These are phyloP conservation scores for Ophiosphaerella herpotricha DNA, from an alignment of 2,329 filamentous ascomycete genomes.

Conservation along the genomic window DNA sequence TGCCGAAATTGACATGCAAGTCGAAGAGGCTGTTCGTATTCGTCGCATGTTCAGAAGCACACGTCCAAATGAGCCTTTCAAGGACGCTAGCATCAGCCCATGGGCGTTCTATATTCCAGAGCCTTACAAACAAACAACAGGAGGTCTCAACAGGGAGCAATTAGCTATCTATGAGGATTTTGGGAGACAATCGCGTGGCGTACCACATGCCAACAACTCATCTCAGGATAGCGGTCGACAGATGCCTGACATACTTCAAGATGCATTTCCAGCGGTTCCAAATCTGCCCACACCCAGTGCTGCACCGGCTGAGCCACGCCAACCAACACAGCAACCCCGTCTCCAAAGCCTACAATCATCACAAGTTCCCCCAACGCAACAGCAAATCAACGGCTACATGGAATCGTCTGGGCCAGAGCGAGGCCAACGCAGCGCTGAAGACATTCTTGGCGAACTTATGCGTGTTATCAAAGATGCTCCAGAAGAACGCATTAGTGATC, in stretches of 20 bases:
- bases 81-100: conserved; percentile 78
- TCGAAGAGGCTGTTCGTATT: conserved; percentile 77
- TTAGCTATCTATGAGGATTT: conserved; percentile 98
- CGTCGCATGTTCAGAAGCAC: conserved; percentile 76
- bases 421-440: conserved; percentile 56
- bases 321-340: conserved; percentile 56
- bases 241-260: conserved; percentile 66
- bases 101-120: conserved; percentile 95
- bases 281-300: conserved; percentile 67
- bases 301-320: conserved; percentile 63
- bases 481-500: conserved; percentile 63
- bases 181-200: conserved; percentile 77
- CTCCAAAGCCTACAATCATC: conserved; percentile 44
- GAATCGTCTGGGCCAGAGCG: conserved; percentile 47
- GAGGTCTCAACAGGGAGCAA: conserved; percentile 86
- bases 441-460: conserved; percentile 61
- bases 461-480: conserved; percentile 60
- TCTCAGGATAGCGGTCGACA: conserved; percentile 65
- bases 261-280: conserved; percentile 63
- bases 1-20: conserved; percentile 92
- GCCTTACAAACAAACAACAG: conserved; percentile 83
- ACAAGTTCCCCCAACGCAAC: conserved; percentile 46
- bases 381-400: conserved; percentile 65
- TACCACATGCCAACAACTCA: conserved; percentile 59
- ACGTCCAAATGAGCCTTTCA: conserved; percentile 81